These are phyloP conservation scores for Mortierella antarctica DNA, from an alignment of 192 early-diverging fungal species.

Conservation along the genomic window DNA sequence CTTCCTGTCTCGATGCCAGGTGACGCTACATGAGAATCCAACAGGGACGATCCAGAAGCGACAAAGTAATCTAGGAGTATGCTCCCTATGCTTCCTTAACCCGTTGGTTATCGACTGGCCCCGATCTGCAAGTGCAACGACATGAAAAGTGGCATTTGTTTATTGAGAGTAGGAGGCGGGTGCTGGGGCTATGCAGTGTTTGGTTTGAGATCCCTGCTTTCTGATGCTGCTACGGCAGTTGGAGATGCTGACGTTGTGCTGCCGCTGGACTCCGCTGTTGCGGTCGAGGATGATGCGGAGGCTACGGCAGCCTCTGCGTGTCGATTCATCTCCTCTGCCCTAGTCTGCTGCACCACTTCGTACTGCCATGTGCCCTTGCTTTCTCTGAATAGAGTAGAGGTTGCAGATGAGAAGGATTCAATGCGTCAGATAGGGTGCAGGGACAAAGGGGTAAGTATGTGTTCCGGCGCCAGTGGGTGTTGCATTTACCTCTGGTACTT, in stretches of 20 bases:
- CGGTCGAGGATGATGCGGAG: not conserved
- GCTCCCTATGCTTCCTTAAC: no score
- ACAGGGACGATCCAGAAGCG: no score
- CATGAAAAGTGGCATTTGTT: not conserved
- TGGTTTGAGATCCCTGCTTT: not conserved
- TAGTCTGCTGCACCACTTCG: slow-evolving; percentile 47
- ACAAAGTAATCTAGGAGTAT: no score
- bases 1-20: no score
- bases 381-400: slow-evolving; percentile 12
- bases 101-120: no score
- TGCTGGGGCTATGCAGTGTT: no score
- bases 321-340: slow-evolving; percentile 32
- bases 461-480: not conserved
- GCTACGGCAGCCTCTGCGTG: slow-evolving; percentile 21
- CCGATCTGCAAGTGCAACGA: no score
- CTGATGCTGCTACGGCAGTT: not conserved
- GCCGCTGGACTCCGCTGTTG: not conserved
- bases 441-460: not conserved
- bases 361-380: slow-evolving; percentile 51
- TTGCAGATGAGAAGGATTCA: not conserved
- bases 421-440: not conserved
- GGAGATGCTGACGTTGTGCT: not conserved
- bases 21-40: no score
- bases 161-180: not conserved
- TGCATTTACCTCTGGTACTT: slow-evolving; percentile 37